Evolutionary conservation across 2,329 filamentous ascomycete species (phyloP), one percentile per base, ranked within the genome.

Genomic region (Ophiocordyceps camponoti-saundersi): DNA sequence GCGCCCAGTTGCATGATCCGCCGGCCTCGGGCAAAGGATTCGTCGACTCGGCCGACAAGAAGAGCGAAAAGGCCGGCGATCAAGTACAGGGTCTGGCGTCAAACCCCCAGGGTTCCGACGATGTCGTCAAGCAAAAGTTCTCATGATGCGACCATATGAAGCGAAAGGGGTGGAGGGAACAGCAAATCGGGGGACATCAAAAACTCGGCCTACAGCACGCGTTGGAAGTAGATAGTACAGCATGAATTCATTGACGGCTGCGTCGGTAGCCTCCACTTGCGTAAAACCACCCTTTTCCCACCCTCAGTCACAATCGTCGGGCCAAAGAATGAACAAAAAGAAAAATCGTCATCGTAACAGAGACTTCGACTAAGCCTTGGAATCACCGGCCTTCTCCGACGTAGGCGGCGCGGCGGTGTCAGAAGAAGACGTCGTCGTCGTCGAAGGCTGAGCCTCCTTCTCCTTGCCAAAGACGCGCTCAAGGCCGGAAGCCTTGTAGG

Each of bases 61-160:
- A 78, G 63, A 63, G 71, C 47, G 59, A 70, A 41, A 67, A 67
- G 52, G 67, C 77, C 55, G 66, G 77, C 48, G 56, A 65, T 29
- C 69, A 75, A 51, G 58, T 77, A 3, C 61, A 74, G 69, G 66
- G 65, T 48, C 67, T 84, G 36, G 53, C 64, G 12, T 81, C 76
- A 6, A 88, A 88, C 71, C 83, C 83, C 13, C 72, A 71, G 55
- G 76, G 77, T 3, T 64, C 72, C 1, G 80, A 82, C 36, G 73
- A 82, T 46, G 66, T 69, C 15, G 62, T 79, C 1, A 66, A 76
- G 56, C 69, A 74, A 43, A 82, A 79, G 60, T 80, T 80, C 46
- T 18, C 36, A 39, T 39, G 36, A 39, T 39, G 1, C n/a, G n/a
- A n/a, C n/a, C n/a, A n/a, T n/a, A n/a, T n/a, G n/a, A n/a, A n/a